phyloP scores from a whole-genome alignment of 768 basidiomycete genomes.

The Leucosporidium scottii region DNA sequence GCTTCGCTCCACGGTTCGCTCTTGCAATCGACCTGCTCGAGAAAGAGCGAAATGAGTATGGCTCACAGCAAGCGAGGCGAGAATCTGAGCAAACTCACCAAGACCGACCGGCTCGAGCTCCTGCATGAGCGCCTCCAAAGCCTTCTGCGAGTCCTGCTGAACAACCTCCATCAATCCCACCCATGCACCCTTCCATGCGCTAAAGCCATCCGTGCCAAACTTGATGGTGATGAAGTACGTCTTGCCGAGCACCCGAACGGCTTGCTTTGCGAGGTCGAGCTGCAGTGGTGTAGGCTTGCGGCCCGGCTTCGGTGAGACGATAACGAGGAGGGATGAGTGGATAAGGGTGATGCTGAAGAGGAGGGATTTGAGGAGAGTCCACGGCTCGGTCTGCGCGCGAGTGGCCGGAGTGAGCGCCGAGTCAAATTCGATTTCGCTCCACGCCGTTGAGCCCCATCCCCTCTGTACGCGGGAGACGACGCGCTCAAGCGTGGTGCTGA shows the following conservation, averaged over 20 bases:
- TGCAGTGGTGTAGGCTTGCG: slow-evolving; percentile 7
- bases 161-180: slow-evolving; percentile 72
- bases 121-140: slow-evolving; percentile 6
- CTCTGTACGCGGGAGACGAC: background rate
- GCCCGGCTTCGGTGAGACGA: slow-evolving; percentile 14
- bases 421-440: slow-evolving; percentile 24
- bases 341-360: slow-evolving; percentile 34
- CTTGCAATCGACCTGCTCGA: background rate
- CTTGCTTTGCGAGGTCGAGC: slow-evolving; percentile 50
- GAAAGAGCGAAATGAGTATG: too few relatives aligned
- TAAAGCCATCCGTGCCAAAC: slow-evolving; percentile 66
- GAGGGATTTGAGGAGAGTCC: slow-evolving; percentile 35
- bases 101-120: slow-evolving; percentile 1
- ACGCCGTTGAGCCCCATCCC: slow-evolving; percentile 24
- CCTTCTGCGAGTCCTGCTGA: slow-evolving; percentile 41
- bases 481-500: slow-evolving; percentile 6
- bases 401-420: slow-evolving; percentile 13
- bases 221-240: slow-evolving; percentile 70
- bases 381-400: slow-evolving; percentile 19
- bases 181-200: slow-evolving; percentile 65
- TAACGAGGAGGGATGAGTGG: slow-evolving; percentile 29
- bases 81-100: background rate
- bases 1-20: slow-evolving; percentile 38
- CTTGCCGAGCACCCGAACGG: slow-evolving; percentile 56
- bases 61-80: background rate